phyloP scores from a whole-genome alignment of 805 yeast species.

The Sungouiella thailandica region DNA sequence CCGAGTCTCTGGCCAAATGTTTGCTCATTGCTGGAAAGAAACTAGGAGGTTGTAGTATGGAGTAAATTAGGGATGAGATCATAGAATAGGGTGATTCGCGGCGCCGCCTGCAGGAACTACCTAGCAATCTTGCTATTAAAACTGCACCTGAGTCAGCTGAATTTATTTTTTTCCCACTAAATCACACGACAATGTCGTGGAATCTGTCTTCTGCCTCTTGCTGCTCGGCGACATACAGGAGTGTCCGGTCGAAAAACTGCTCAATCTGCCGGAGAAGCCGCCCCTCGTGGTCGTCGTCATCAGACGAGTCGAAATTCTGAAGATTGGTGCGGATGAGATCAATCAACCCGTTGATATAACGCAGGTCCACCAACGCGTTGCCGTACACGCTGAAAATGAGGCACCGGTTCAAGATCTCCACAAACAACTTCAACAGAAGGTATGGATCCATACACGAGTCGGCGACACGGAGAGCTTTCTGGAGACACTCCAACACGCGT shows the following conservation, averaged over 20 bases:
- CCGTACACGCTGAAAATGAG: slow-evolving; percentile 83
- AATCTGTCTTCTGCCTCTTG: slow-evolving; percentile 67
- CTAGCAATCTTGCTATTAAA: too few relatives aligned
- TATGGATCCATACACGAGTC: slow-evolving; percentile 86
- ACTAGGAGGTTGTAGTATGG: not conserved
- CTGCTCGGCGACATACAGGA: slow-evolving; percentile 66
- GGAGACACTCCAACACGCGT: slow-evolving; percentile 86
- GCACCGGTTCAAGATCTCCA: slow-evolving; percentile 84
- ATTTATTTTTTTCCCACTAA: too few relatives aligned
- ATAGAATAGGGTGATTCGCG: too few relatives aligned
- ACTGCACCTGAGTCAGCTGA: too few relatives aligned
- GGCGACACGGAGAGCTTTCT: slow-evolving; percentile 81
- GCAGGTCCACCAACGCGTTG: slow-evolving; percentile 59
- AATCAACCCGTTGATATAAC: slow-evolving; percentile 80
- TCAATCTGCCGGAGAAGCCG: slow-evolving; percentile 24
- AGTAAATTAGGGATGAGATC: not conserved
- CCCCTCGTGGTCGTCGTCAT: slow-evolving; percentile 25
- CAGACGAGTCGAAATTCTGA: slow-evolving; percentile 37
- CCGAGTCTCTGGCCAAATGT: slow-evolving; percentile 12
- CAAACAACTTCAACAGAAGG: slow-evolving; percentile 74
- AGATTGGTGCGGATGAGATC: slow-evolving; percentile 71
- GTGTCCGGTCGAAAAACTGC: slow-evolving; percentile 58
- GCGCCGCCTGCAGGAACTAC: too few relatives aligned
- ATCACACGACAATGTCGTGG: slow-evolving; percentile 36
- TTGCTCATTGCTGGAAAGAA: slow-evolving; percentile 4